Evolutionary conservation across 2,329 filamentous ascomycete genomes (phyloP), one percentile per base, ranked within the genome.

Genomic region (Fusarium incarnatum): DNA sequence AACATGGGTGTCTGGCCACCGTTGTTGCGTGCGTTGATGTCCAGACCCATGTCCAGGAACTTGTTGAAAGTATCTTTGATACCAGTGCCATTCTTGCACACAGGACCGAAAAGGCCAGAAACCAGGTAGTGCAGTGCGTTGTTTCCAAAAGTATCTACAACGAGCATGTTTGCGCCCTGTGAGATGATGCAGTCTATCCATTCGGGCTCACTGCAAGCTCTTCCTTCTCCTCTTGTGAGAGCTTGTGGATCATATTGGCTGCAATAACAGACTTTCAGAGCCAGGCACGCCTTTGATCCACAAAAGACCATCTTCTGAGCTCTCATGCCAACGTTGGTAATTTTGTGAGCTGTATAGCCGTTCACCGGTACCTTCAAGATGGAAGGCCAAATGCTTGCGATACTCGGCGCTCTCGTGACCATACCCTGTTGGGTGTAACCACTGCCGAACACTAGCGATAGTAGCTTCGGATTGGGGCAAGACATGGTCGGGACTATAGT

Each of bases 241-340:
- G 44, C 13, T 71, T 60, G 6, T 74, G 41, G 23, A 76, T 66
- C 28, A 79, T 57, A 4, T 46, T 73, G 20, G 78, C 77, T 8
- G 79, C 76, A 23, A 78, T 61, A 28, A 82, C 80, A 15, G 79
- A 80, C 55, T 81, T 81, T 8, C 82, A 6, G 79, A 79, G 5
- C 81, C 81, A 3, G 80, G 79, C 23, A 82, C 77, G 0, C 81
- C 81, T 44, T 68, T 72, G 25, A 73, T 72, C 67, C 71, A 74
- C 18, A 74, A 48, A 5, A 72, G 54, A n/a, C 72, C 64, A 52
- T 71, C n/a, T 5, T 63, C 57, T 8, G 42, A 8, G 15, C 28
- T 53, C 4, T 60, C 20, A 2, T 60, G 30, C 72, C 71, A 74
- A 8, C 56, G 42, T 9, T 46, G 49, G 41, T 70, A 74, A 22